Evolutionary conservation across 139 green algal genomes (phyloP), one percentile per base, ranked within the genome.

Genomic region (Closterium sp.): DNA sequence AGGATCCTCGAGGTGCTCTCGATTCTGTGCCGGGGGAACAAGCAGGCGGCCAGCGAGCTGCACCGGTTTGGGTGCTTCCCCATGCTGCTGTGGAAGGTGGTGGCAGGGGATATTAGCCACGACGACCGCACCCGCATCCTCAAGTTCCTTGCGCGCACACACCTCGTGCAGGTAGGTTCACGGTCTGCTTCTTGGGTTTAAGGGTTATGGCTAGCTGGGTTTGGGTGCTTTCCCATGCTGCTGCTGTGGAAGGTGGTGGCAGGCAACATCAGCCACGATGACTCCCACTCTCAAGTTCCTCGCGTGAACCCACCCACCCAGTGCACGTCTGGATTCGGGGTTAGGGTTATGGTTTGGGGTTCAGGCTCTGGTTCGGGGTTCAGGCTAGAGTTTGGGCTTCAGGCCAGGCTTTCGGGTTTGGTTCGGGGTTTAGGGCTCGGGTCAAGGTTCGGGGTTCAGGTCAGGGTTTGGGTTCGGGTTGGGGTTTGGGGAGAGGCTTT

Each of bases 51-150:
- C 6, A 30, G 33, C 7, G 85, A 64, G 85, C 76, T 93, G 23
- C 30, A 90, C 90, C 33, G 69, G 6, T 93, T 87, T 28, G 90
- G 90, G 32, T 31, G 90, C 55, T 93, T 93, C 32, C 85, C 90
- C 28, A 93, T 93, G 31, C 33, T 93, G 85, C 85, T 93, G 66
- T 93, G 90, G 90, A 93, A 93, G 38, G 33, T 90, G 28, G 9
- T 93, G n/a, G 90, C 84, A 3, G 90, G 90, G 4, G 90, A 93
- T 85, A 36, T 93, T 85, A 85, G 31, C 25, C 33, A 93, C 12
- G n/a, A 85, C 33, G 90, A 93, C 35, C 34, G 38, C 25, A 34
- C 31, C 9, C 30, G 81, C n/a, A 93, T 91, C 81, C 34, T 38
- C 34, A 90, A 90, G 34, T 93, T 90, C 87, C n/a, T 93, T 1